Percentiles rank a stretch among this genome's conserved stretches.
These are phyloP conservation scores for Epichloe amarillans DNA, from an alignment of 2,329 filamentous ascomycete genomes.

Conservation along the genomic window DNA sequence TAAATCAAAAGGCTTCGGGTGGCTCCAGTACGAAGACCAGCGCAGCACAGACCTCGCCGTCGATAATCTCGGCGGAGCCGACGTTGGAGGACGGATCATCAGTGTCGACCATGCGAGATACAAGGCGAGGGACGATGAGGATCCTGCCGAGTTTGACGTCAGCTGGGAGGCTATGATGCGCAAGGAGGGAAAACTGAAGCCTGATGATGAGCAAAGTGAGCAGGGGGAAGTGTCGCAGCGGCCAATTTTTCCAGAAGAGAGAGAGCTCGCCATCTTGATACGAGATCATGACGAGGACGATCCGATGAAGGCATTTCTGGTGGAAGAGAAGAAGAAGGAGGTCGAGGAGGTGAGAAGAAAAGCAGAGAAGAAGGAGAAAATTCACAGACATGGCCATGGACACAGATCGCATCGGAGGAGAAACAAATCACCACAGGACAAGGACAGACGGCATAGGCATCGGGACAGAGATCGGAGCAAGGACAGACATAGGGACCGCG, in stretches of 20 bases:
- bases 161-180: conserved; percentile 46
- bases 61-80: conserved; percentile 83
- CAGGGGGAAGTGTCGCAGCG: conserved; percentile 36
- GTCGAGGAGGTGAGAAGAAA: conserved; percentile 53
- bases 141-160: conserved; percentile 43
- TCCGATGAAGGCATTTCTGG: conserved; percentile 86
- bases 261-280: conserved; percentile 62
- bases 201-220: conserved; percentile 32
- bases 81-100: conserved; percentile 65
- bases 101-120: conserved; percentile 90
- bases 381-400: conserved; percentile 30
- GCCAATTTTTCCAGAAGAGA: conserved; percentile 66
- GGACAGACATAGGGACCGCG: conserved; percentile 4
- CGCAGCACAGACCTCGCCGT: conserved; percentile 90
- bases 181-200: conserved; percentile 32
- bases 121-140: conserved; percentile 71
- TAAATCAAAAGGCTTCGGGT: conserved; percentile 84
- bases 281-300: conserved; percentile 85
- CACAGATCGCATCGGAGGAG: conserved; percentile 10
- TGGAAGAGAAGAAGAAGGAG: conserved; percentile 85
- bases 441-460: conserved; percentile 13
- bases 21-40: conserved; percentile 97
- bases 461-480: conserved; percentile 6
- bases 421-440: conserved; percentile 21
- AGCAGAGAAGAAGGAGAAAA: conserved; percentile 34